Conservation (phyloP, 306 rosid species). For the Hylodesmum podocarpum region DNA sequence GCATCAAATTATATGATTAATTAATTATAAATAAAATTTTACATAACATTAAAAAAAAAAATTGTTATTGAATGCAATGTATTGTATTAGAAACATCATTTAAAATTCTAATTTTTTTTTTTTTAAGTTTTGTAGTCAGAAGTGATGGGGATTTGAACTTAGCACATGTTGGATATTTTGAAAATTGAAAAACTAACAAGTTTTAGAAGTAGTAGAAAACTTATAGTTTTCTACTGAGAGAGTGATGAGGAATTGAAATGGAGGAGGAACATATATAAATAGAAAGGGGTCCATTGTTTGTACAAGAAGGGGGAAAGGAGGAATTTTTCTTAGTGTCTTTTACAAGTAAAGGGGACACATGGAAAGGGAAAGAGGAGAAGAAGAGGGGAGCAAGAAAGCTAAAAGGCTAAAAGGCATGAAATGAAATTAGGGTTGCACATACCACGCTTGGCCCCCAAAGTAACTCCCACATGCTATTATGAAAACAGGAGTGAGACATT, state of each 20-base stretch:
- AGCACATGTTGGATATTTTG: background rate
- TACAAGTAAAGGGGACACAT: conserved; percentile 17
- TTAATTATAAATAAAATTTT: too few relatives aligned
- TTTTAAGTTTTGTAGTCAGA: too few relatives aligned
- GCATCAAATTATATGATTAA: too few relatives aligned
- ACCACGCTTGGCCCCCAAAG: conserved; percentile 36
- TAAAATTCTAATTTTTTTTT: too few relatives aligned
- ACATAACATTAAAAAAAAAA: too few relatives aligned
- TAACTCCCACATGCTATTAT: conserved; percentile 36
- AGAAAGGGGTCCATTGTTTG: conserved; percentile 18
- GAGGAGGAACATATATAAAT: background rate
- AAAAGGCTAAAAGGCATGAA: conserved; percentile 45
- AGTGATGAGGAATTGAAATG: background rate
- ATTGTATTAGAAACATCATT: too few relatives aligned
- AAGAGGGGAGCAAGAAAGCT: conserved; percentile 57
- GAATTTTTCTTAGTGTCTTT: conserved; percentile 21
- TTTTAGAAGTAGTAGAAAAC: too few relatives aligned
- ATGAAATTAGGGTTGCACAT: conserved; percentile 38
- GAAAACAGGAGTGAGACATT: conserved; percentile 24
- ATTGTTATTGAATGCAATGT: too few relatives aligned
- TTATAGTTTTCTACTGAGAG: background rate
- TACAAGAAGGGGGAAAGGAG: background rate
- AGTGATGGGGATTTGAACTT: too few relatives aligned
- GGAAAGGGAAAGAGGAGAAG: conserved; percentile 46
- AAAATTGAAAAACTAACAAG: background rate